Evolutionary conservation across 495 filamentous ascomycete genomes (phyloP).

Genomic region (Mycothermus thermophilus): DNA sequence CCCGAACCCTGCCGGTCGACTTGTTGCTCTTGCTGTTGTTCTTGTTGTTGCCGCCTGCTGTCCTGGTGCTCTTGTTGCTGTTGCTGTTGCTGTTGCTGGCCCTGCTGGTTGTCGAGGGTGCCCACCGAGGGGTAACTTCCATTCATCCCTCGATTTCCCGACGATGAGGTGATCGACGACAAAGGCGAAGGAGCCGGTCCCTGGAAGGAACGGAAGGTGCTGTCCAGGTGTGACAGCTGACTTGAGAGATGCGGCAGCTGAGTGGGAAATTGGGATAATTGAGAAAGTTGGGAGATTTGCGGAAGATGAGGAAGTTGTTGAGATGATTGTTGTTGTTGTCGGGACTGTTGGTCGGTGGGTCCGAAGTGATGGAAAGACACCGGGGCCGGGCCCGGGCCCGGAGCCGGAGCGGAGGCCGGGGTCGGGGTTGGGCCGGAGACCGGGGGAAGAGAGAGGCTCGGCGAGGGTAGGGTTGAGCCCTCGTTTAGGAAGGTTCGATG

Average conservation of each 20-base stretch:
- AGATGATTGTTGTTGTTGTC: slow-evolving; percentile 1
- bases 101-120: not conserved
- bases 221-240: no score
- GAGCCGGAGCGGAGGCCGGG: no score
- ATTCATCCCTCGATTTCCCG: not conserved
- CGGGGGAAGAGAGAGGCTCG: no score
- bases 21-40: slow-evolving; percentile 1
- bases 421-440: no score
- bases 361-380: not conserved
- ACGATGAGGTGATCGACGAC: not conserved
- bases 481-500: no score
- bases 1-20: no score
- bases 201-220: no score
- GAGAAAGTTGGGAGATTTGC: not conserved
- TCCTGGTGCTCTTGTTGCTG: slow-evolving; percentile 7
- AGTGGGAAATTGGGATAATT: not conserved
- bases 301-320: no score
- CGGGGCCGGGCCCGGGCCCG: no score
- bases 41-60: slow-evolving; percentile 1
- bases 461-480: no score
- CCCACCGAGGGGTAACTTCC: not conserved
- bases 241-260: not conserved
- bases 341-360: not conserved
- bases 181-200: not conserved
- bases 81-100: slow-evolving; percentile 1